A percentile compares a stretch with the other conserved stretches of the same genome.
Conservation (phyloP, 1,284 basidiomycete species). For the Trichosporon coremiiforme region DNA sequence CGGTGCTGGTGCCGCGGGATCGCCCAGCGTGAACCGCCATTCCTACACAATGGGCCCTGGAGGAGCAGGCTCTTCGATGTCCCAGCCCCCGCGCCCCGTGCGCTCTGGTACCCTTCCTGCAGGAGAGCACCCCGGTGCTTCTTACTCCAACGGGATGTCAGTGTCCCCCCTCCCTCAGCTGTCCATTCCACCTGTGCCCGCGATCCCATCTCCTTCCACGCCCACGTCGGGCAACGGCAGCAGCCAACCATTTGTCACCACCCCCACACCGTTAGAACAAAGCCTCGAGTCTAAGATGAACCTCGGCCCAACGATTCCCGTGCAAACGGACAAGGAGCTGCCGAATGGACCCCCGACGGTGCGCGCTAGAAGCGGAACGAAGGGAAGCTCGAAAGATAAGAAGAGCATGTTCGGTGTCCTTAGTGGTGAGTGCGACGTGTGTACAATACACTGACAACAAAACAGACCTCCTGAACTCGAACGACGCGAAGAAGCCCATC, state of each 20-base stretch:
- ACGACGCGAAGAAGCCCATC: slow-evolving; percentile 63
- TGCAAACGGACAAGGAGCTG: slow-evolving; percentile 36
- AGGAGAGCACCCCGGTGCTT: slow-evolving; percentile 36
- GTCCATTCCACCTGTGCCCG: slow-evolving; percentile 15
- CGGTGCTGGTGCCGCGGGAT: slow-evolving; percentile 26
- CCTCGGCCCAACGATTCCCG: slow-evolving; percentile 35
- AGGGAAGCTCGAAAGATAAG: slow-evolving; percentile 56
- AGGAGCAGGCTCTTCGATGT: slow-evolving; percentile 8
- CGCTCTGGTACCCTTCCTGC: slow-evolving; percentile 53
- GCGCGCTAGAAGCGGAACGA: slow-evolving; percentile 54
- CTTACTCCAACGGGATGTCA: slow-evolving; percentile 18
- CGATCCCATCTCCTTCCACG: slow-evolving; percentile 16
- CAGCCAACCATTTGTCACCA: slow-evolving; percentile 34
- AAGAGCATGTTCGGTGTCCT: slow-evolving; percentile 57
- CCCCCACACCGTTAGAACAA: slow-evolving; percentile 43
- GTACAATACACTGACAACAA: not conserved
- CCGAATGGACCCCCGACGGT: slow-evolving; percentile 44
- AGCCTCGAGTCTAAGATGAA: slow-evolving; percentile 46
- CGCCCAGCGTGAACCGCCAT: slow-evolving; percentile 53
- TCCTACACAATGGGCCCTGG: slow-evolving; percentile 33
- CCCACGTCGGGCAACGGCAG: slow-evolving; percentile 24
- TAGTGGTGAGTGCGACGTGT: slow-evolving; percentile 43
- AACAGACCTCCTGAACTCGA: slow-evolving; percentile 70
- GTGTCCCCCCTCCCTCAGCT: slow-evolving; percentile 4
- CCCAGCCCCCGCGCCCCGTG: slow-evolving; percentile 48